Base-by-base conservation (phyloP, 805 yeast species). In the Naumovozyma baii region DNA sequence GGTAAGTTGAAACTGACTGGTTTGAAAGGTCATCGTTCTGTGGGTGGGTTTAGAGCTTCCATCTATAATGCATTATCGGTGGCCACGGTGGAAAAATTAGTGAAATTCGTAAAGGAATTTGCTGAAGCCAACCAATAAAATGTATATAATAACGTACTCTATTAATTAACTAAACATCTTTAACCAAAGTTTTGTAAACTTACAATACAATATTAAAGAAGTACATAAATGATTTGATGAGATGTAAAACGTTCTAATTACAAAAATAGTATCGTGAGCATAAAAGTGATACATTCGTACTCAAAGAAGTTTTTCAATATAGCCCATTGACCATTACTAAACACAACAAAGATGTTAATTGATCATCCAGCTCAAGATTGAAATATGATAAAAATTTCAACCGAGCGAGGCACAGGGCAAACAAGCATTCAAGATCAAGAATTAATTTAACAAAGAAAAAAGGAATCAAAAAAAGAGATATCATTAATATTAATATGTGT, bases 1-100 rank as follows among this genome's bases (percentile, higher is more conserved):
- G 71, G 67, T 18, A 73, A 61, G 19, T 56, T 48, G 41, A 71
- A 74, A 2, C 69, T 92, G 46, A 67, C 78, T 4, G 97, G 96
- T 5, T 71, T 90, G 54, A 84, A 87, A 64, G 97, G 98, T 32
- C 97, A 90, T 64, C 76, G 97, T 61, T 85, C 95, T 3, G 97
- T 90, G 33, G 97, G 97, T 38, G 98, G 98, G 22, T 82, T 92
- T 64, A 80, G 98, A 63, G 88, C 94, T 13, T 87, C 96, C 12
- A 67, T 87, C 39, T 88, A 90, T 63, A 90, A 92, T 55, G 96
- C 97, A 13, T 83, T 92, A 38, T 61, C 78, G 3, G 64, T 75
- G 36, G 69, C 72, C 17, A 75, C 84, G 51, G 80, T 77, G 20
- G 65, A 75, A 45, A 51, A 66, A 41, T 67, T 86, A 48, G 77